These are phyloP conservation scores for Tillandsia fasciculata DNA, from an alignment of 176 grass and related monocot species.

Conservation along the genomic window DNA sequence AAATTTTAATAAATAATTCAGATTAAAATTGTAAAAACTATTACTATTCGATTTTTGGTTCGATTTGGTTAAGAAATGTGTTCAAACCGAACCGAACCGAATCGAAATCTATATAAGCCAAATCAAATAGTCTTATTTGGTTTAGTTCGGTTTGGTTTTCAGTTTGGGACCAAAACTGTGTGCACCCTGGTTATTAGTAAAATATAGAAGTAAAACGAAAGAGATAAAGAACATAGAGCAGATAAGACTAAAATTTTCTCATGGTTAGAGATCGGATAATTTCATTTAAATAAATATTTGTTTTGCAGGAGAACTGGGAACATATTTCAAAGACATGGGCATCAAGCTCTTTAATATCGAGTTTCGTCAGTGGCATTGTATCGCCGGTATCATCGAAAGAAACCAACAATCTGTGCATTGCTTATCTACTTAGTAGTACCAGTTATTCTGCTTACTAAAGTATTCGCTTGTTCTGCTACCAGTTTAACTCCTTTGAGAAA, in stretches of 20 bases:
- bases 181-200: too few species aligned
- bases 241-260: not conserved
- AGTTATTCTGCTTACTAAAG: conserved; percentile 7
- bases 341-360: conserved; percentile 14
- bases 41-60: too few species aligned
- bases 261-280: conserved; percentile 3
- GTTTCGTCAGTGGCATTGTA: conserved; percentile 29
- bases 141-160: too few species aligned
- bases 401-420: not conserved
- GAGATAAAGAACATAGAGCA: not conserved
- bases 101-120: too few species aligned
- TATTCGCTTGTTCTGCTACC: conserved; percentile 8
- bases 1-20: too few species aligned
- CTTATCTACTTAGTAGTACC: not conserved
- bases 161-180: too few species aligned
- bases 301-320: conserved; percentile 57
- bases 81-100: too few species aligned
- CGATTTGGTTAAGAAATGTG: too few species aligned
- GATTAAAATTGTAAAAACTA: too few species aligned
- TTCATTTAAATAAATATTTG: not conserved
- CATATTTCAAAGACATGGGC: conserved; percentile 47
- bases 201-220: not conserved
- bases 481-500: conserved; percentile 66
- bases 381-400: conserved; percentile 28
- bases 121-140: too few species aligned